Evolutionary conservation across 2,329 filamentous ascomycete species (phyloP).

Genomic region (Stachybotrys elegans): DNA sequence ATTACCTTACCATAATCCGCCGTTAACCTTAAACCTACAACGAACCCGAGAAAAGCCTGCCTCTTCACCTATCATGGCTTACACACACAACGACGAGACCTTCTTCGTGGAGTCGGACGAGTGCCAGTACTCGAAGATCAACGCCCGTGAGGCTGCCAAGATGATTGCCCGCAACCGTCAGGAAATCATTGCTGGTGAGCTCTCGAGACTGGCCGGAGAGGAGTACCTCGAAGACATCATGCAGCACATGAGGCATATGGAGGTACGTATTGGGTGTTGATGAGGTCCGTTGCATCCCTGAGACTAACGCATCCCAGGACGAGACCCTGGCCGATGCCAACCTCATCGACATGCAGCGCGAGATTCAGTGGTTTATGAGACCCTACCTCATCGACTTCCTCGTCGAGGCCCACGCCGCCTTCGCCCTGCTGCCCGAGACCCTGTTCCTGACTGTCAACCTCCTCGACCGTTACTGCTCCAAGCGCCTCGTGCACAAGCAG

Average conservation of each 20-base stretch:
- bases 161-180: constrained; percentile 77
- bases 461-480: constrained; percentile 95
- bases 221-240: constrained; percentile 95
- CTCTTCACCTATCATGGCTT: constrained; percentile 43
- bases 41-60: no score
- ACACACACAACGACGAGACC: constrained; percentile 35
- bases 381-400: constrained; percentile 98
- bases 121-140: constrained; percentile 49
- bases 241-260: constrained; percentile 92
- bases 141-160: constrained; percentile 70
- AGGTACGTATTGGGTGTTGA: constrained; percentile 46
- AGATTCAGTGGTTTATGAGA: constrained; percentile 99
- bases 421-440: constrained; percentile 88
- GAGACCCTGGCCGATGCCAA: constrained; percentile 93
- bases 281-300: not conserved
- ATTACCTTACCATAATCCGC: constrained; percentile 17
- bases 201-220: constrained; percentile 78
- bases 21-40: constrained; percentile 13
- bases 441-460: constrained; percentile 96
- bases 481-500: constrained; percentile 96
- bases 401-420: constrained; percentile 93
- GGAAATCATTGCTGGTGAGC: constrained; percentile 81
- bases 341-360: constrained; percentile 97
- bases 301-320: constrained; percentile 39
- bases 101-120: constrained; percentile 56